These are phyloP conservation scores for Spongispora temasekensis DNA, from an alignment of 1,284 basidiomycete genomes.

Conservation along the genomic window DNA sequence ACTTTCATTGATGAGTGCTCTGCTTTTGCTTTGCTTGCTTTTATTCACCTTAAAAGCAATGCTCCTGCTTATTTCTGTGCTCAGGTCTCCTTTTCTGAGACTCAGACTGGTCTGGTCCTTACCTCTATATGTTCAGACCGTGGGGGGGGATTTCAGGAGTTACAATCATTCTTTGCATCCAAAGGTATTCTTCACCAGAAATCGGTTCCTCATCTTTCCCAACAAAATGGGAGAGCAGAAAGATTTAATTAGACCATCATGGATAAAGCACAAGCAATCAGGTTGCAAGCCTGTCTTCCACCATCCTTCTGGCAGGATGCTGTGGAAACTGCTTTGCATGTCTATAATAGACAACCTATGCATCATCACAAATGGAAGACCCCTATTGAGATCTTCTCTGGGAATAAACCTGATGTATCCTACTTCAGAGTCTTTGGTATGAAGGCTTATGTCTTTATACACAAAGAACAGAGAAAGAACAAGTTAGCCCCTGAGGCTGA, in stretches of 20 bases:
- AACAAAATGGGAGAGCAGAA: not conserved
- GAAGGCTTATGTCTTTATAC: too few relatives aligned
- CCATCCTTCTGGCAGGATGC: too few relatives aligned
- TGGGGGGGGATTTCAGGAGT: not conserved
- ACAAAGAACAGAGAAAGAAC: too few relatives aligned
- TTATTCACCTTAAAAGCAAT: not conserved
- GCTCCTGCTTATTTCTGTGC: not conserved
- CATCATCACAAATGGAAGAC: too few relatives aligned
- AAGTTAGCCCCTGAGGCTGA: too few relatives aligned
- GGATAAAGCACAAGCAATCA: too few relatives aligned
- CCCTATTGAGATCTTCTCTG: too few relatives aligned
- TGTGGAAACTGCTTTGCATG: too few relatives aligned
- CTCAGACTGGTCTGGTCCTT: not conserved
- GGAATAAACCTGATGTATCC: too few relatives aligned
- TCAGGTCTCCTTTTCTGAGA: not conserved
- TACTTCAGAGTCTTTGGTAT: too few relatives aligned
- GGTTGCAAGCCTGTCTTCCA: too few relatives aligned
- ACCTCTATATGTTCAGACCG: not conserved
- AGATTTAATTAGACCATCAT: not conserved
- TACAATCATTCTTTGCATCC: not conserved
- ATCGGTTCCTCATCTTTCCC: not conserved
- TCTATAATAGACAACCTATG: too few relatives aligned
- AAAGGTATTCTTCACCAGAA: not conserved
- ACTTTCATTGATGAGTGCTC: not conserved
- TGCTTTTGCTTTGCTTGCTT: not conserved